Percentiles rank a stretch among this genome's conserved stretches.
Conservation (phyloP, 495 filamentous ascomycete genomes). For the Xeromyces bisporus region DNA sequence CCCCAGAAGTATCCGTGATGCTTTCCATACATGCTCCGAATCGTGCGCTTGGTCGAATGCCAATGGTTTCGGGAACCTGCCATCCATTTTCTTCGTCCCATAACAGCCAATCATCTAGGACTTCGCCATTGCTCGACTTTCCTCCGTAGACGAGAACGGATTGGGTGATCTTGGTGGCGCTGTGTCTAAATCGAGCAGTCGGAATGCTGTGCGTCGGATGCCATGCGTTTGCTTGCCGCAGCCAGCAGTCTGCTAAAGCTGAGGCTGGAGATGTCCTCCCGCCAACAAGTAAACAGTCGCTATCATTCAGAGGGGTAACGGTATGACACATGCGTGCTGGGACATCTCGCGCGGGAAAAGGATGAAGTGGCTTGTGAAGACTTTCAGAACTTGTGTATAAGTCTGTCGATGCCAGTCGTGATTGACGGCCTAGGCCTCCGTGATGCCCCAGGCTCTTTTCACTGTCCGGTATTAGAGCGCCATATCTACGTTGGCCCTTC, state of each 20-base stretch:
- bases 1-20: conserved; percentile 25
- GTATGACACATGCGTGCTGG: conserved; percentile 60
- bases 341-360: conserved; percentile 22
- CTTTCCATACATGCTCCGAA: conserved; percentile 44
- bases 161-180: conserved; percentile 29
- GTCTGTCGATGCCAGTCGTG: conserved; percentile 43
- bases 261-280: conserved; percentile 59
- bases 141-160: conserved; percentile 53
- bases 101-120: conserved; percentile 45
- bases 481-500: conserved; percentile 22
- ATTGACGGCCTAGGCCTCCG: conserved; percentile 45
- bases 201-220: conserved; percentile 43
- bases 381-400: conserved; percentile 26
- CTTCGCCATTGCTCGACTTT: conserved; percentile 36
- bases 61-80: conserved; percentile 25
- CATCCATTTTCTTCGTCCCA: conserved; percentile 42
- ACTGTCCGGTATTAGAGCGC: conserved; percentile 23
- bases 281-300: conserved; percentile 49
- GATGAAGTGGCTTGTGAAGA: conserved; percentile 3
- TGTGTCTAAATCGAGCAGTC: conserved; percentile 53
- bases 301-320: conserved; percentile 37
- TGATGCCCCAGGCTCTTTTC: conserved; percentile 28
- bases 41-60: conserved; percentile 28
- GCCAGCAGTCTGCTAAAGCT: conserved; percentile 55
- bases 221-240: conserved; percentile 44